Evolutionary conservation across 345 rosid genomes (phyloP), one percentile per base, ranked within the genome.

Genomic region (Salix koriyanagi): DNA sequence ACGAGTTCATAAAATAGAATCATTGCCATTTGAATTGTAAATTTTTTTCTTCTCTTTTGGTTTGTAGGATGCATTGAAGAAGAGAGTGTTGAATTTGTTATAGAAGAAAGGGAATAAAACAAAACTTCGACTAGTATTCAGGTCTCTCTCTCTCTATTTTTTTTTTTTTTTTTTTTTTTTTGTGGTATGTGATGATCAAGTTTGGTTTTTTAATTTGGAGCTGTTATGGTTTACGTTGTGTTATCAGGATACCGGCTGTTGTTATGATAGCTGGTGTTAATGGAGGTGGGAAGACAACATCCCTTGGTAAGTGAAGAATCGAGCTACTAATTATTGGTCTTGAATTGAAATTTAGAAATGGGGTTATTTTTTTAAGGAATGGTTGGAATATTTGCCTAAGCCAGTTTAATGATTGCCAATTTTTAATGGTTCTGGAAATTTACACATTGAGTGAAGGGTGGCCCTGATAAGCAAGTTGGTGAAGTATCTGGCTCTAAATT

Each of bases 251-350:
- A 85, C 99, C 99, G 3, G 97, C 98, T 80, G 96, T 93, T 42
- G 69, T 91, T 50, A 88, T 93, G 91, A 86, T 92, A 12, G 98
- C 92, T 79, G 98, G 98, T 9, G 98, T 91, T 23, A 91, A 93
- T 71, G 99, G 99, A 80, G 97, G 99, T 69, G 98, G 98, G 70
- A 96, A 96, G 87, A 96, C 99, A 9, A 91, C 99, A 14, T 96
- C 98, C 79, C 99, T 96, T 44, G 99, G 98, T 91, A 89, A 84
- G 90, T 67, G 34, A 52, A 39, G 36, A 50, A 34, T 23, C 37
- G 19, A 46, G 65, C 25, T 37, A 25, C 36, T 48, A 54, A 66
- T 52, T 14, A 14, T 23, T 70, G 61, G 62, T 34, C 32, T 52
- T 12, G 28, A n/a, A 58, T 75, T 50, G 56, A 32, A 28, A n/a